Evolutionary conservation across 352 stramenopile genomes (phyloP), one percentile per base, ranked within the genome.

Genomic region (Phytophthora pseudosyringae): DNA sequence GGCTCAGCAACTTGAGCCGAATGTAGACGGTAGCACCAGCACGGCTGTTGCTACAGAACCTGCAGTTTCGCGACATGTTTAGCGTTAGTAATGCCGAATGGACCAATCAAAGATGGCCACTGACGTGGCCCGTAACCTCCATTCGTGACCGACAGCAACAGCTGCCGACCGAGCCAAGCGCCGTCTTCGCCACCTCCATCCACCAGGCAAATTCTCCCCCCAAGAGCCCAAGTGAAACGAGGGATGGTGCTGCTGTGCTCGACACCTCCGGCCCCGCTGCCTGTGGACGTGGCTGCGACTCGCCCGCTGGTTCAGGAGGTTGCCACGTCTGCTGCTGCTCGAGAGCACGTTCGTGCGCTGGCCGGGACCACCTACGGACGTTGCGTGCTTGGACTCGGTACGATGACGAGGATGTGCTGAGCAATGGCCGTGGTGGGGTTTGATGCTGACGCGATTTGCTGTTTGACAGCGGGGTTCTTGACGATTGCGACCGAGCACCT

Each of bases 381-480:
- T 26, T 95, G 87, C 39, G 82, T 90, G 44, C 81, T 95, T 28
- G 83, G 87, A 36, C 73, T 93, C 6, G 83, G 86, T 95, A 66
- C 33, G 68, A 13, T 5, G n/a, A 50, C 5, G 5, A 33, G 5
- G 21, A 21, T 21, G 21, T 21, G 21, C 21, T 21, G 21, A 21
- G 21, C 21, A 21, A 21, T 21, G 21, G 5, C 7, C 7, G 40
- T 25, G 53, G 1, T 39, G 32, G 13, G 1, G 15, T 40, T 28
- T 59, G 2, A 8, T 64, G 18, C 9, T 69, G 7, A 47, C 65
- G 32, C 18, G 36, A 10, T 51, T 48, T 45, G 35, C 4, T 66
- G 11, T 26, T 46, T 21, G 48, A 44, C 52, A 95, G 86, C 83
- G 21, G 84, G 83, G 1, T 93, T 93, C 52, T 54, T 93, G 49